Conservation (phyloP, 805 yeast species). For the Teunomyces gatunensis region DNA sequence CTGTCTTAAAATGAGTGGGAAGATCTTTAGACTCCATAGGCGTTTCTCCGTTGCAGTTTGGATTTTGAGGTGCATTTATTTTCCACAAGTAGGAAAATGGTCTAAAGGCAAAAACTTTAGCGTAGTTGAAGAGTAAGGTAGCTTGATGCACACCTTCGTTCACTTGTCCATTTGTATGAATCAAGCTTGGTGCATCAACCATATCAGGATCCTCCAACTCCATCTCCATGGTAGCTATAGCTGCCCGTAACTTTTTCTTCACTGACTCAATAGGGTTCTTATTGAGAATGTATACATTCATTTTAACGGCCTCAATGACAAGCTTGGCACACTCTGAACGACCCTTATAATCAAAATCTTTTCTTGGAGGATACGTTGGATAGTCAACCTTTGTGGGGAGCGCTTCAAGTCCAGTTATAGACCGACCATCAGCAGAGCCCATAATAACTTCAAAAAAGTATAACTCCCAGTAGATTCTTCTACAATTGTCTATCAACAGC, state of each 20-base stretch:
- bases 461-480: constrained; percentile 52
- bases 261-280: constrained; percentile 36
- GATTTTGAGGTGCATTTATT: constrained; percentile 40
- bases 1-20: constrained; percentile 22
- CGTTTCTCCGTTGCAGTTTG: constrained; percentile 27
- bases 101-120: constrained; percentile 53
- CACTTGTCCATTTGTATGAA: constrained; percentile 42
- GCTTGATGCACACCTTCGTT: constrained; percentile 57
- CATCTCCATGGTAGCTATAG: constrained; percentile 51
- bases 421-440: constrained; percentile 53
- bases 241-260: constrained; percentile 40
- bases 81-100: constrained; percentile 55
- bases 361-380: constrained; percentile 36
- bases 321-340: constrained; percentile 46
- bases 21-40: constrained; percentile 18
- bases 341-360: constrained; percentile 45
- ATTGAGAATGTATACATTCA: constrained; percentile 45
- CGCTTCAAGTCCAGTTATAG: constrained; percentile 35
- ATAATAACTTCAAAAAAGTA: constrained; percentile 51
- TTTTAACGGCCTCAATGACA: constrained; percentile 49
- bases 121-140: constrained; percentile 46
- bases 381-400: constrained; percentile 33
- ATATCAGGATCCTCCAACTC: constrained; percentile 39
- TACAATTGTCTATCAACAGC: constrained; percentile 26
- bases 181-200: constrained; percentile 41